These are phyloP conservation scores for Gyromitra esculenta DNA, from an alignment of 2,329 filamentous ascomycete species.

Conservation along the genomic window DNA sequence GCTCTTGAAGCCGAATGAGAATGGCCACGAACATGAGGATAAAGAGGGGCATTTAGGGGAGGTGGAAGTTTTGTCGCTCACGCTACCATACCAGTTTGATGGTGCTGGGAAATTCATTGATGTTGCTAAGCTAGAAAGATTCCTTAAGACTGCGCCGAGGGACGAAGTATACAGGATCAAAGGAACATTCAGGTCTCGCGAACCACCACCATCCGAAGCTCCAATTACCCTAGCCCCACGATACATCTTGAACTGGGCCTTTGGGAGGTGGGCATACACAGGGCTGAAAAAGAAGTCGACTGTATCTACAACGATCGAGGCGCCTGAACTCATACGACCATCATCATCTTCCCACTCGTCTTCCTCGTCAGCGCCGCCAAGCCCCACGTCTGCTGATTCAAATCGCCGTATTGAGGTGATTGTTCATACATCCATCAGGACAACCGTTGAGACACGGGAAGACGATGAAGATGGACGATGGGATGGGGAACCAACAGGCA, in stretches of 20 bases:
- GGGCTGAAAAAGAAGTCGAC: slow-evolving; percentile 62
- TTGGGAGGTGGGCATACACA: slow-evolving; percentile 93
- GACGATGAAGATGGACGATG: slow-evolving; percentile 65
- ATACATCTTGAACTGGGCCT: slow-evolving; percentile 98
- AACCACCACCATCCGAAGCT: slow-evolving; percentile 59
- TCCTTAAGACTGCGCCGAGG: slow-evolving; percentile 80
- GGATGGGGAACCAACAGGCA: slow-evolving; percentile 66
- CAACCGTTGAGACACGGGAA: slow-evolving; percentile 59
- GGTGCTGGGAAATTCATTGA: slow-evolving; percentile 60
- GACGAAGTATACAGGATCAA: slow-evolving; percentile 98
- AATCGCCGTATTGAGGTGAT: slow-evolving; percentile 52
- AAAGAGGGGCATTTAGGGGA: slow-evolving; percentile 55
- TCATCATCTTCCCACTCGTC: slow-evolving; percentile 36
- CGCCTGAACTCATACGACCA: slow-evolving; percentile 37
- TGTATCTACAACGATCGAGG: slow-evolving; percentile 51
- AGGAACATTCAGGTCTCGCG: slow-evolving; percentile 67
- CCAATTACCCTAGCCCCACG: slow-evolving; percentile 60
- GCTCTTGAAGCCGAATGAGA: slow-evolving; percentile 59
- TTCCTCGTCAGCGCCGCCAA: slow-evolving; percentile 42
- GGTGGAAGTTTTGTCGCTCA: slow-evolving; percentile 57
- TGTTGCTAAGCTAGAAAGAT: slow-evolving; percentile 70
- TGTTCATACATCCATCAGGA: slow-evolving; percentile 53
- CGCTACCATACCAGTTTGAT: slow-evolving; percentile 54
- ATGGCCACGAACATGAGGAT: slow-evolving; percentile 55
- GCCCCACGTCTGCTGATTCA: slow-evolving; percentile 35